A percentile compares a stretch with the other conserved stretches of the same genome.
Evolutionary conservation across 1,284 basidiomycete genomes (phyloP).

Genomic region (Puccinia sorghi): DNA sequence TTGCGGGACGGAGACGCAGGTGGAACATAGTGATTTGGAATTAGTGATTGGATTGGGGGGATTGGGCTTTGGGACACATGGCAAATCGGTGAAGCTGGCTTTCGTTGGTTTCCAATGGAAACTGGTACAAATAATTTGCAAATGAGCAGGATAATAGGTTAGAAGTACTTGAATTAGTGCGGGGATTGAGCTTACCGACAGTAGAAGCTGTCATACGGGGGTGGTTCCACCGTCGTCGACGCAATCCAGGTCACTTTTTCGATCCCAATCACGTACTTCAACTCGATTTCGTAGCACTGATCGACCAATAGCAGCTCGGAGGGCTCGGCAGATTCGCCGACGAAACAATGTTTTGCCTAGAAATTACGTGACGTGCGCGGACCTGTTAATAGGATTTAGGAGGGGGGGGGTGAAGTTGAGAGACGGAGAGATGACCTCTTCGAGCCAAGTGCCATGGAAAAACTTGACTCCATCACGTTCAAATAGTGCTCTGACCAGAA

Average conservation of each 20-base stretch:
- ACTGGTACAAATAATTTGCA: not conserved
- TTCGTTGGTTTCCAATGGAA: conserved; percentile 32
- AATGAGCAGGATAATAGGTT: not conserved
- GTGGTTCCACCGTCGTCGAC: not conserved
- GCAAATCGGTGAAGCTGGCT: conserved; percentile 2
- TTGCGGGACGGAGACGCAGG: not conserved
- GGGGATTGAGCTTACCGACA: conserved; percentile 28
- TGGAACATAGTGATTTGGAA: conserved; percentile 18
- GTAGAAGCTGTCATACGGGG: not conserved
- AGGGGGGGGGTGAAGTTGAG: not conserved
- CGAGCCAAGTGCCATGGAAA: conserved; percentile 31
- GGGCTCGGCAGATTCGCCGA: conserved; percentile 11
- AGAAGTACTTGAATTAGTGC: not conserved
- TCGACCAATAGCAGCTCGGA: conserved; percentile 29
- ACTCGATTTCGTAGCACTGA: conserved; percentile 39
- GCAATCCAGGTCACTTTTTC: conserved; percentile 4
- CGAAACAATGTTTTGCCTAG: conserved; percentile 9
- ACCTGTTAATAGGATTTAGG: not conserved
- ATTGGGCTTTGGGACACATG: not conserved
- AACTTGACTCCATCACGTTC: conserved; percentile 9
- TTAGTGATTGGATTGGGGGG: conserved; percentile 1
- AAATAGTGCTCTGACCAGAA: conserved; percentile 16
- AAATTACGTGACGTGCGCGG: not conserved
- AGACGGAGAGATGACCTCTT: not conserved
- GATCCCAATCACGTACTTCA: not conserved